Evolutionary conservation across 257 asterid genomes (phyloP), one percentile per base, ranked within the genome.

Genomic region (Nemophila menziesii): DNA sequence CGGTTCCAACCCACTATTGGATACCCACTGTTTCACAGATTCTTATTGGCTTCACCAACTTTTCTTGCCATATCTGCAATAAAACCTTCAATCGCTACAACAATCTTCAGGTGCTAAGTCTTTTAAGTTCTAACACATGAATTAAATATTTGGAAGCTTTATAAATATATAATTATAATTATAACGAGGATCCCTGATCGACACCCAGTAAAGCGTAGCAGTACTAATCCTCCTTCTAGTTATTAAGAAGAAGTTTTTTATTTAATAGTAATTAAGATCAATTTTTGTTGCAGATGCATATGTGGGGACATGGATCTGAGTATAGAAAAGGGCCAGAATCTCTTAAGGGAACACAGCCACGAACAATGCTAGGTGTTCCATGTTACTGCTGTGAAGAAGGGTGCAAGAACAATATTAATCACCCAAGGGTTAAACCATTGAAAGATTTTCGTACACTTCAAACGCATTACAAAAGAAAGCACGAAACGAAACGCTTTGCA

Each of bases 281-380:
- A 48, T 18, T 57, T 27, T 37, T n/a, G 5, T 11, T 33, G n/a
- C 37, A 81, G 90, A 81, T 81, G 90, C 93, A 81, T 17, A 67
- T 81, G 90, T 81, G 90, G 90, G 90, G 93, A 0, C 90, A 81
- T 5, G 93, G 93, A 4, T 78, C 93, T 5, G 59, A 78, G 21
- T 81, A 55, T 36, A 48, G 93, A 0, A 51, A 77, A 10, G 93
- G 93, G 8, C 71, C 90, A 0, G 80, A 81, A 26, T 78, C 90
- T 0, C 58, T 81, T 8, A 78, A 66, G 56, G 90, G 86, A 54
- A 60, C 65, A 8, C 75, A 74, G 38, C 72, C 79, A 11, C 55
- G 62, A 17, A 73, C 65, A 9, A 72, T 73, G 77, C 16, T 58
- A 9, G 77, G 81, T 4, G 60, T 82, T 0, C 77, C 90, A 3